Conservation (phyloP, 169 alveolate species). For the Plasmodium coatneyi region DNA sequence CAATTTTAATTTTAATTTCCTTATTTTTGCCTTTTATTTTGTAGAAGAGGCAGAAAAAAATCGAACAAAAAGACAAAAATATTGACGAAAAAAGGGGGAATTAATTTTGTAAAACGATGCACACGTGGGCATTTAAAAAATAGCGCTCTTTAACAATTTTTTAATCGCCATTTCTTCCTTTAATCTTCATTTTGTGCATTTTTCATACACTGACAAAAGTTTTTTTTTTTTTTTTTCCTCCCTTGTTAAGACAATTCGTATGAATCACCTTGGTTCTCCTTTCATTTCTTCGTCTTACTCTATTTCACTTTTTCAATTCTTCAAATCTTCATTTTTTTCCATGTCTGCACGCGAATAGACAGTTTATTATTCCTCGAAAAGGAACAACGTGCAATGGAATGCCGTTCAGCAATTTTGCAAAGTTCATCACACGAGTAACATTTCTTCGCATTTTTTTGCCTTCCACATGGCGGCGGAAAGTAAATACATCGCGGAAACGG, state of each 20-base stretch:
- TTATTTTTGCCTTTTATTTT: slow-evolving; percentile 1
- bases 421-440: neutral
- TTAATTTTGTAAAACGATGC: slow-evolving; percentile 32
- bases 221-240: slow-evolving; percentile 1
- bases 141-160: neutral
- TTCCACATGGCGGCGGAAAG: neutral
- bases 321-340: neutral
- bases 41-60: neutral
- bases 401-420: neutral
- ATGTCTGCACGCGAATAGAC: neutral
- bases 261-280: neutral
- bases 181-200: slow-evolving; percentile 1
- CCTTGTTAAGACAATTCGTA: neutral
- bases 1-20: neutral
- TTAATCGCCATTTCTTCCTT: slow-evolving; percentile 6
- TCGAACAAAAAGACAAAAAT: neutral
- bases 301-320: neutral
- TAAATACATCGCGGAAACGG: neutral
- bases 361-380: neutral
- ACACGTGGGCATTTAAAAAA: slow-evolving; percentile 65
- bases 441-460: neutral
- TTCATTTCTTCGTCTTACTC: neutral
- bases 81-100: neutral
- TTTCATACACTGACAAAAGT: neutral
- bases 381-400: neutral